Base-by-base conservation (phyloP, 371 early-diverging fungal species). In the Dinochytrium kinnereticum region DNA sequence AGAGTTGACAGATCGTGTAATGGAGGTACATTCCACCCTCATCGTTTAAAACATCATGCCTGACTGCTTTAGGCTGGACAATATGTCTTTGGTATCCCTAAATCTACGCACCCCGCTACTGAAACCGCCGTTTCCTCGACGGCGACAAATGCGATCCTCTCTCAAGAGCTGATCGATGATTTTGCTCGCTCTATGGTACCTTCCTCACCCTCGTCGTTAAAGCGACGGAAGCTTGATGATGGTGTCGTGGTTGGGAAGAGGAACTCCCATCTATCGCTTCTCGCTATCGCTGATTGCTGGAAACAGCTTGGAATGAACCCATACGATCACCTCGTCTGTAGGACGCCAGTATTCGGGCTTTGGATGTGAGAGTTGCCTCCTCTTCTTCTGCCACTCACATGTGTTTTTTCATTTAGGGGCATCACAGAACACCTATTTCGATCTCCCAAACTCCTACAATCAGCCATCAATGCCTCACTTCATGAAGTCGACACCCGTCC, bases 271-370 rank as follows among this genome's bases (percentile, higher is more conserved):
- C 80, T 97, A 44, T 98, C 98, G 0, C 77, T 97, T 55, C 80
- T 97, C 59, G 93, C 96, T 34, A 96, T 96, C 82, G 97, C 89
- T 61, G 98, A 96, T 73, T 96, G 96, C 72, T 98, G 98, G 98
- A 84, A 93, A 80, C 82, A 83, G 21, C 85, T 95, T 73, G 79
- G 82, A 28, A 89, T 95, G 80, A 91, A 94, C 69, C 97, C 98
- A 15, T 98, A 96, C 78, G 92, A 94, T 51, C 95, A 95, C 78
- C 88, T 98, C 81, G 92, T 96, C 2, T 96, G 96, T 70, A 95
- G 96, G 81, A 98, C 98, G 0, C 98, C 98, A 1, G 88, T 95
- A 24, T 98, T 98, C 82, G 87, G 97, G 33, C 85, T 96, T 69
- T 94, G 96, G 93, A 88, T 95, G 55, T 53, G 26, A 13, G 55